Percentiles rank a stretch among this genome's conserved stretches.
These are phyloP conservation scores for Cyclostephanos tholiformis DNA, from an alignment of 108 stramenopile genomes.

Conservation along the genomic window DNA sequence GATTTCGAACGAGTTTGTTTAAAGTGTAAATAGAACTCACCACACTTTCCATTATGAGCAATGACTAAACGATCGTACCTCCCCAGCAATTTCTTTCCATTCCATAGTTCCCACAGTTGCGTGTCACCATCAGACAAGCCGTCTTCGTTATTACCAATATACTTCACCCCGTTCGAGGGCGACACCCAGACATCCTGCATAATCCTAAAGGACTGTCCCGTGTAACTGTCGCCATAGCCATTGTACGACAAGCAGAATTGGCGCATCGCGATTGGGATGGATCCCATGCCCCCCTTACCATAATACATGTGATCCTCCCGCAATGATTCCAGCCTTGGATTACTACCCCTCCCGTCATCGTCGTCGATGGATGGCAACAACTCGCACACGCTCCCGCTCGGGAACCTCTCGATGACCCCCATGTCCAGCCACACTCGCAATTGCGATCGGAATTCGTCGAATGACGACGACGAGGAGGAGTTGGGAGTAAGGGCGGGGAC, in stretches of 20 bases:
- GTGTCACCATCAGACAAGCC: background rate
- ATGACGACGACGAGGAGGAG: constrained; percentile 10
- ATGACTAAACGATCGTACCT: constrained; percentile 74
- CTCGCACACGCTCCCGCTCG: constrained; percentile 48
- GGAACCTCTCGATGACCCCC: constrained; percentile 55
- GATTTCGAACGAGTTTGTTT: background rate
- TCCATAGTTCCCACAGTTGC: constrained; percentile 60
- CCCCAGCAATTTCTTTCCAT: constrained; percentile 59
- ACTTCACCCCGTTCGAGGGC: constrained; percentile 77
- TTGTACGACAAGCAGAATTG: constrained; percentile 24
- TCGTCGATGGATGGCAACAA: constrained; percentile 11
- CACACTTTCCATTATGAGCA: constrained; percentile 90
- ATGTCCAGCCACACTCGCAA: constrained; percentile 62
- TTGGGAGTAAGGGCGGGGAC: constrained; percentile 27
- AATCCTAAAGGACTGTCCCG: constrained; percentile 28
- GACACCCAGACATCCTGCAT: constrained; percentile 86
- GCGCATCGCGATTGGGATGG: constrained; percentile 53
- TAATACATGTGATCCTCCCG: constrained; percentile 57
- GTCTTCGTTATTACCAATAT: constrained; percentile 26
- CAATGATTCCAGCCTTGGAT: constrained; percentile 16
- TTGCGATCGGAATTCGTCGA: constrained; percentile 58
- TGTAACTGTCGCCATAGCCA: constrained; percentile 19
- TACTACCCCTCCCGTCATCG: background rate
- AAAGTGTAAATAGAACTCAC: background rate
- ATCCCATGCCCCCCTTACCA: constrained; percentile 64